Evolutionary conservation across 257 asterid species (phyloP).

Genomic region (Ehretia macrophylla): DNA sequence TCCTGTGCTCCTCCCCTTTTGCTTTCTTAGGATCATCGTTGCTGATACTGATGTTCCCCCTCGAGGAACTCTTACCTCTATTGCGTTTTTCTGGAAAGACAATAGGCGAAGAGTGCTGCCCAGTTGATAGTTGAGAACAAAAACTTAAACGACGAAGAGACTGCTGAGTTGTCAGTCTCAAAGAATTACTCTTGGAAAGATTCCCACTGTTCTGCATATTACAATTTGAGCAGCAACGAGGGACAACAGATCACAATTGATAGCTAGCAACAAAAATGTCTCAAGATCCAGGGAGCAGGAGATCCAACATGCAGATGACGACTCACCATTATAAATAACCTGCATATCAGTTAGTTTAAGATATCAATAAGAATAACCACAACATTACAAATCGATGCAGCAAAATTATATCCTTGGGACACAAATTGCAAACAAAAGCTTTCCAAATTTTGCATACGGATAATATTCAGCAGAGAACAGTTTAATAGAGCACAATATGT

Average conservation of each 20-base stretch:
- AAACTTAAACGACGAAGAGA: conserved; percentile 90
- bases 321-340: conserved; percentile 30
- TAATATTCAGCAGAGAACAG: no score
- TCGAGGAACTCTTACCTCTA: conserved; percentile 51
- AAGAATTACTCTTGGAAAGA: conserved; percentile 67
- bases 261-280: conserved; percentile 24
- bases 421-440: not conserved
- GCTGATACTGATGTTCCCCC: conserved; percentile 34
- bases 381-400: not conserved
- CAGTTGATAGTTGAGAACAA: conserved; percentile 72
- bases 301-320: conserved; percentile 25
- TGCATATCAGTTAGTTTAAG: conserved; percentile 23
- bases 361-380: not conserved
- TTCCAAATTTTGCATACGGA: not conserved
- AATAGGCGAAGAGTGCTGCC: conserved; percentile 83
- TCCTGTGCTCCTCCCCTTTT: conserved; percentile 64
- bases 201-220: conserved; percentile 71
- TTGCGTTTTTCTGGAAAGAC: conserved; percentile 92
- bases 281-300: conserved; percentile 19
- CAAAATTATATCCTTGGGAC: not conserved
- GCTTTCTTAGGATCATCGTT: conserved; percentile 46
- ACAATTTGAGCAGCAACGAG: conserved; percentile 15
- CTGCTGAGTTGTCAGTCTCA: conserved; percentile 68
- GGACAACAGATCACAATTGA: conserved; percentile 15
- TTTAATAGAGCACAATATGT: no score